Conservation (phyloP, 192 early-diverging fungal species). For the Coemansia sp. region DNA sequence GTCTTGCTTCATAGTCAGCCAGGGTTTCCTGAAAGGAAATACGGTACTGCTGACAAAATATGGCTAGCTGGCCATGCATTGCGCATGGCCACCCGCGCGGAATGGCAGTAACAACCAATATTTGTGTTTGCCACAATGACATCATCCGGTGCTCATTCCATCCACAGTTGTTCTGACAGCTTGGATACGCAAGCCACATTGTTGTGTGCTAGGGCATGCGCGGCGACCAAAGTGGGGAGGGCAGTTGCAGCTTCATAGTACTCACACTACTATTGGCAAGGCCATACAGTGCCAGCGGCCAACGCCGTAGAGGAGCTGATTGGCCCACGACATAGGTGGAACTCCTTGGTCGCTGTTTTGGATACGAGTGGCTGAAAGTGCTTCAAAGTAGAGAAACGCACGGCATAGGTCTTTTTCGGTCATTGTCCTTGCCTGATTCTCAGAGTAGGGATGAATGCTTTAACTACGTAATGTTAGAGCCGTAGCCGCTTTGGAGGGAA, state of each 20-base stretch:
- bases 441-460: not conserved
- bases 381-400: not conserved
- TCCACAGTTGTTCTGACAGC: not conserved
- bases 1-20: not conserved
- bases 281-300: not conserved
- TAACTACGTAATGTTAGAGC: conserved; percentile 4
- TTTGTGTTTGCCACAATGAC: not conserved
- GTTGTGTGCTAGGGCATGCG: not conserved
- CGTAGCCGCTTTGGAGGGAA: not conserved
- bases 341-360: not conserved
- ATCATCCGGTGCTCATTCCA: conserved; percentile 1
- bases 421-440: not conserved
- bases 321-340: not conserved
- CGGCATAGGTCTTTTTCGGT: not conserved
- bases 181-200: not conserved
- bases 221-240: not conserved
- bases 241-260: not conserved
- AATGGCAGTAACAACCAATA: not conserved
- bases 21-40: not conserved
- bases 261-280: not conserved
- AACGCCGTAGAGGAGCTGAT: not conserved
- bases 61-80: not conserved
- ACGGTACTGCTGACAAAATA: not conserved
- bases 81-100: not conserved
- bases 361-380: not conserved